Conservation (phyloP, 805 yeast genomes). For the Naumovozyma dairenensis region DNA sequence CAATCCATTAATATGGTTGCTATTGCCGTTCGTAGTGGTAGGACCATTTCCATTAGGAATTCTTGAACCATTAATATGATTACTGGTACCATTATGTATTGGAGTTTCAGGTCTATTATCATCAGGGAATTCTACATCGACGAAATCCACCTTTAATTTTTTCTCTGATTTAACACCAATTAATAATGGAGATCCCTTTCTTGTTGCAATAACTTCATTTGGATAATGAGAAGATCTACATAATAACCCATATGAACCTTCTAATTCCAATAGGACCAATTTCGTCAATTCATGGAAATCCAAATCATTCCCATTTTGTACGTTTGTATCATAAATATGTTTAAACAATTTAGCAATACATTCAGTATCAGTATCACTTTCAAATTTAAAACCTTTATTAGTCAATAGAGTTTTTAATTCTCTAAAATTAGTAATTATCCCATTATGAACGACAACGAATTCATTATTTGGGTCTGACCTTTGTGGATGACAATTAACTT, state of each 20-base stretch:
- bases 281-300: slow-evolving; percentile 91
- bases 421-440: slow-evolving; percentile 93
- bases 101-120: slow-evolving; percentile 31
- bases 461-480: slow-evolving; percentile 75
- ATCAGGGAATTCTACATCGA: slow-evolving; percentile 94
- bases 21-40: slow-evolving; percentile 5
- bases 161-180: slow-evolving; percentile 95
- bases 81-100: slow-evolving; percentile 5
- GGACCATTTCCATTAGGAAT: slow-evolving; percentile 5
- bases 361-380: slow-evolving; percentile 94
- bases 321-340: slow-evolving; percentile 73
- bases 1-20: not conserved
- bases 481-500: slow-evolving; percentile 90
- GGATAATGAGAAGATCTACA: slow-evolving; percentile 90
- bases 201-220: slow-evolving; percentile 90
- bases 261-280: slow-evolving; percentile 83
- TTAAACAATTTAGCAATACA: slow-evolving; percentile 93
- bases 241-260: slow-evolving; percentile 94
- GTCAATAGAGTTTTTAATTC: slow-evolving; percentile 76
- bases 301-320: slow-evolving; percentile 61
- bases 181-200: slow-evolving; percentile 95
- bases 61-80: slow-evolving; percentile 1
- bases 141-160: slow-evolving; percentile 93
- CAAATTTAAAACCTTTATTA: slow-evolving; percentile 74
- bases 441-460: slow-evolving; percentile 92